These are phyloP conservation scores for Durio zibethinus DNA, from an alignment of 345 rosid genomes.

Conservation along the genomic window DNA sequence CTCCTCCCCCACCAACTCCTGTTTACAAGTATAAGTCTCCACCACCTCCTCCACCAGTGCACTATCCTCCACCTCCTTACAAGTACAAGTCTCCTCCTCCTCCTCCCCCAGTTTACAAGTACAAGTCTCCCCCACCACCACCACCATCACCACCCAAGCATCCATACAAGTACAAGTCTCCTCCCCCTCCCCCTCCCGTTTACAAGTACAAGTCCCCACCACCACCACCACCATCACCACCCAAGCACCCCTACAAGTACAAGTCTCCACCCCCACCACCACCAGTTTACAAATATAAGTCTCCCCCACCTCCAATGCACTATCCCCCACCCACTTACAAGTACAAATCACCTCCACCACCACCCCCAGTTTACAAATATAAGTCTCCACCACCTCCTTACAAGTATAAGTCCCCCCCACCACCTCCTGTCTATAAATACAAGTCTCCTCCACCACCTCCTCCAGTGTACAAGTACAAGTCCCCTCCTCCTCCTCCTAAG, in stretches of 20 bases:
- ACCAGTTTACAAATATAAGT: slow-evolving; percentile 2
- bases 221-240: slow-evolving; percentile 18
- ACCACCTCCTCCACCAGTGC: slow-evolving; percentile 2
- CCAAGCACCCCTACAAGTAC: slow-evolving; percentile 16
- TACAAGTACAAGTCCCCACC: background rate
- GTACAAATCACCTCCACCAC: background rate
- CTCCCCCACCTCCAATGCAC: background rate
- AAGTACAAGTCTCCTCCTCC: slow-evolving; percentile 33
- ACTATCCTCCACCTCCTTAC: slow-evolving; percentile 16
- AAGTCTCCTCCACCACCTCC: background rate
- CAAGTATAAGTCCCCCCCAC: background rate
- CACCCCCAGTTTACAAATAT: background rate
- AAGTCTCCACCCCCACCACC: slow-evolving; percentile 31
- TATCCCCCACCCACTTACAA: background rate
- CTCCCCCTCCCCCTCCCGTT: slow-evolving; percentile 16
- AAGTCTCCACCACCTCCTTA: background rate
- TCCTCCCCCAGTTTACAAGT: background rate
- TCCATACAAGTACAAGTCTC: slow-evolving; percentile 26
- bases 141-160: no score
- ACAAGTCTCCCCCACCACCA: slow-evolving; percentile 28
- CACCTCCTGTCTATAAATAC: background rate
- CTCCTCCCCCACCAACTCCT: slow-evolving; percentile 29
- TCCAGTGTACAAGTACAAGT: background rate
- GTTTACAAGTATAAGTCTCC: slow-evolving; percentile 11
- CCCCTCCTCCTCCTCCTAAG: background rate